phyloP scores from a whole-genome alignment of 179 eudicot genomes.

The Spergularia azorica region DNA sequence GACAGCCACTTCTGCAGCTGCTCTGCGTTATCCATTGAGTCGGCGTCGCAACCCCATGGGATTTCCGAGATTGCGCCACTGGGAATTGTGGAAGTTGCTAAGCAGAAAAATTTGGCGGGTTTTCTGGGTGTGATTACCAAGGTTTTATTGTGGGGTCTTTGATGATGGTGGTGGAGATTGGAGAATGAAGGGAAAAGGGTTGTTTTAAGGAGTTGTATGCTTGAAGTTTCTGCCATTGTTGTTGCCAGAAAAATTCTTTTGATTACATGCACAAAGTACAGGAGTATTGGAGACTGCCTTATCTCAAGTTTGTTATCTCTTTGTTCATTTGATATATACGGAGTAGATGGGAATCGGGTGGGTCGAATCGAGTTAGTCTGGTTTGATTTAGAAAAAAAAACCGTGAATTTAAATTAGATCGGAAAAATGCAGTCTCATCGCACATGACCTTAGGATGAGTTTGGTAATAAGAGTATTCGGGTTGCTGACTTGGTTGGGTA shows the following conservation, averaged over 20 bases:
- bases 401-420: too few relatives aligned
- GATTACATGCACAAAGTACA: too few relatives aligned
- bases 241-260: not conserved
- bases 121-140: not conserved
- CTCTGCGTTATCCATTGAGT: conserved; percentile 72
- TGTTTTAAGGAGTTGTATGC: conserved; percentile 36
- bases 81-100: conserved; percentile 42
- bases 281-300: not conserved
- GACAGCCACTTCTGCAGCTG: conserved; percentile 73
- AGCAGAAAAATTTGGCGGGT: conserved; percentile 38
- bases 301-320: too few relatives aligned
- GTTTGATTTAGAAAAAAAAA: too few relatives aligned
- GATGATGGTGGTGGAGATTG: conserved; percentile 23
- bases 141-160: not conserved
- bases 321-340: too few relatives aligned
- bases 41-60: conserved; percentile 86
- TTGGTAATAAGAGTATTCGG: too few relatives aligned
- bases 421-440: too few relatives aligned
- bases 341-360: too few relatives aligned
- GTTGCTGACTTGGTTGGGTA: too few relatives aligned
- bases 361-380: too few relatives aligned
- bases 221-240: conserved; percentile 68
- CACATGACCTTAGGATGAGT: too few relatives aligned
- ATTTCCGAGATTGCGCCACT: conserved; percentile 21
- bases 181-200: conserved; percentile 42